These are phyloP conservation scores for Fusarium sp. DNA, from an alignment of 2,329 filamentous ascomycete species.

Conservation along the genomic window DNA sequence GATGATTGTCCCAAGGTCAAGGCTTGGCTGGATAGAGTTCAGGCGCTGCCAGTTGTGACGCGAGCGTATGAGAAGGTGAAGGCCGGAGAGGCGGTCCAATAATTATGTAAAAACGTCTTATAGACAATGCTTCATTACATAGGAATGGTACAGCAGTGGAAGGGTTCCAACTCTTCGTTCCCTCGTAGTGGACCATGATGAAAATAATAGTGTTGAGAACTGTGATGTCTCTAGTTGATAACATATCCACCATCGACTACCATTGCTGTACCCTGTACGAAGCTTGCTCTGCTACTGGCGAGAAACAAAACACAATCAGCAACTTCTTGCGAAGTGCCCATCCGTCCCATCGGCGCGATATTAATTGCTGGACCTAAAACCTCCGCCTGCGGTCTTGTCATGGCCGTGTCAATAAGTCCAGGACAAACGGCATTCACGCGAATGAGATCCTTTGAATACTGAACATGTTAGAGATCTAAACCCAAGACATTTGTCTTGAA, in stretches of 20 bases:
- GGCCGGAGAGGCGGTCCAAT: constrained; percentile 12
- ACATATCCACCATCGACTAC: constrained; percentile 67
- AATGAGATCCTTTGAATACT: constrained; percentile 62
- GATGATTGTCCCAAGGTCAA: constrained; percentile 9
- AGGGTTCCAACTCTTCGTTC: no score
- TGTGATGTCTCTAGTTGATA: constrained; percentile 53
- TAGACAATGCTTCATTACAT: no score
- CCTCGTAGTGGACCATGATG: no score
- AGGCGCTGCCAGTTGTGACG: constrained; percentile 6
- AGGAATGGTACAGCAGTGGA: no score
- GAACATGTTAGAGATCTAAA: constrained; percentile 46
- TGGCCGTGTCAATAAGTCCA: constrained; percentile 69
- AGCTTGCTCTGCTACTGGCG: constrained; percentile 62
- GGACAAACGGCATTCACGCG: constrained; percentile 72
- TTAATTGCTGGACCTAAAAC: constrained; percentile 7
- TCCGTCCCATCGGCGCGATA: constrained; percentile 64
- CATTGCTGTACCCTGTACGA: constrained; percentile 64
- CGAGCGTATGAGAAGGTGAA: constrained; percentile 24
- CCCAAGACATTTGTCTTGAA: accelerated
- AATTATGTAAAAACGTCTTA: no score
- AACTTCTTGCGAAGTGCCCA: constrained; percentile 63
- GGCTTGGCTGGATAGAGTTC: constrained; percentile 17
- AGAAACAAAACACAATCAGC: constrained; percentile 64
- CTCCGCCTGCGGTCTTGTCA: constrained; percentile 55
- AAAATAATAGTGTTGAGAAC: no score